Evolutionary conservation across 371 early-diverging fungal genomes (phyloP).

Genomic region (Mortierella sp.): DNA sequence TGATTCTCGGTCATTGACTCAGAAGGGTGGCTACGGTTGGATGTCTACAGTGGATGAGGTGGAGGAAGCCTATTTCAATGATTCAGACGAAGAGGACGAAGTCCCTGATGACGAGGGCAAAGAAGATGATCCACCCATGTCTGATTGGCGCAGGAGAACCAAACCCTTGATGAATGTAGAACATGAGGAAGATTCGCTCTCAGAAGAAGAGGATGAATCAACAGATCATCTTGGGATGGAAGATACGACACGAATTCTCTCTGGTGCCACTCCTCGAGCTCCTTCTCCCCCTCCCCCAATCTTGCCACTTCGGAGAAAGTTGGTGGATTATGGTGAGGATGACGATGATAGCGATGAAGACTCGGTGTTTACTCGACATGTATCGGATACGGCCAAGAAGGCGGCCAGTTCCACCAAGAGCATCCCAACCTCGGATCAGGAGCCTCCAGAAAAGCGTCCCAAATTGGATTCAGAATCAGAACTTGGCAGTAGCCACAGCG

Average conservation of each 20-base stretch:
- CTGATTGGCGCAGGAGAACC: constrained; percentile 42
- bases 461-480: constrained; percentile 25
- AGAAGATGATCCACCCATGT: constrained; percentile 45
- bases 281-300: constrained; percentile 23
- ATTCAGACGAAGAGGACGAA: constrained; percentile 72
- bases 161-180: background rate
- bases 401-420: constrained; percentile 2
- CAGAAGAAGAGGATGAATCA: too few species aligned
- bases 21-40: constrained; percentile 62
- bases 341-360: constrained; percentile 37
- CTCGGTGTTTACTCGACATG: constrained; percentile 22
- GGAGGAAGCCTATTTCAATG: constrained; percentile 90
- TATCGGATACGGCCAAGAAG: background rate
- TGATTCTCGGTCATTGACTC: constrained; percentile 20
- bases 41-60: constrained; percentile 70
- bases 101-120: constrained; percentile 34
- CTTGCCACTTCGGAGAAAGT: constrained; percentile 21
- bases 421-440: background rate
- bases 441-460: constrained; percentile 30
- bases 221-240: too few species aligned
- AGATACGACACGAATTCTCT: too few species aligned
- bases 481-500: constrained; percentile 2
- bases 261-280: constrained; percentile 25
- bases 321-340: constrained; percentile 49
- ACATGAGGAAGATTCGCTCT: too few species aligned